phyloP scores from a whole-genome alignment of 2,329 filamentous ascomycete genomes.

The Mariannaea sp. region DNA sequence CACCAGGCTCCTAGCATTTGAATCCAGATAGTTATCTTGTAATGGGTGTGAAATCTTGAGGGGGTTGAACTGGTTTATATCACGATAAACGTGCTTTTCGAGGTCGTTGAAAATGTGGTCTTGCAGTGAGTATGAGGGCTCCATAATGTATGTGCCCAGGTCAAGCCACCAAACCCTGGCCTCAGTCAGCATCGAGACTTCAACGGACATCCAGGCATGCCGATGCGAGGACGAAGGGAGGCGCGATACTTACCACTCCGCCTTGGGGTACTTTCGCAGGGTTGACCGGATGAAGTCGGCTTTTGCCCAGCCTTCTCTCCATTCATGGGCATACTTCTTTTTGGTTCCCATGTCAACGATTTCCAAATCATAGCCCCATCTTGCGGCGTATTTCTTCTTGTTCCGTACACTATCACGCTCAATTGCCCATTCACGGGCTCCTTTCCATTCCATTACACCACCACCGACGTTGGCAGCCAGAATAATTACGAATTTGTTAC shows the following conservation, averaged over 20 bases:
- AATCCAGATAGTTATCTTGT: conserved; percentile 75
- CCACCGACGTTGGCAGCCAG: conserved; percentile 92
- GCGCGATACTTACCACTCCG: conserved; percentile 78
- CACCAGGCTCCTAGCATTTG: conserved; percentile 68
- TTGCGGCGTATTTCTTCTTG: conserved; percentile 83
- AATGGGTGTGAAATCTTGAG: conserved; percentile 90
- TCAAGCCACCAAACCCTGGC: conserved; percentile 99
- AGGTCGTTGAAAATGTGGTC: conserved; percentile 87
- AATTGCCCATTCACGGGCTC: conserved; percentile 95
- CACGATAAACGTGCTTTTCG: conserved; percentile 77
- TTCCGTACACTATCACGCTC: conserved; percentile 95
- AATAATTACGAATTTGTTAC: conserved; percentile 91
- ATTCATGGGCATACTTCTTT: conserved; percentile 98
- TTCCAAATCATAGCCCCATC: conserved; percentile 95
- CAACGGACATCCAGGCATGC: neutral
- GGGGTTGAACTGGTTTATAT: conserved; percentile 96
- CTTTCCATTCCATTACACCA: conserved; percentile 99
- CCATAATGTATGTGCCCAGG: conserved; percentile 97
- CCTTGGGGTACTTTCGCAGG: conserved; percentile 91
- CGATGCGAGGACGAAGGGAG: too few species aligned
- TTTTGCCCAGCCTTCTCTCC: conserved; percentile 99
- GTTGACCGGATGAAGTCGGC: conserved; percentile 89
- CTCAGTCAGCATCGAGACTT: conserved; percentile 15
- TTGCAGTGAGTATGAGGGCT: conserved; percentile 87
- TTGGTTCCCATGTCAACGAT: conserved; percentile 99